Evolutionary conservation across 208 protist species (phyloP).

Genomic region (Phytomonas francai): DNA sequence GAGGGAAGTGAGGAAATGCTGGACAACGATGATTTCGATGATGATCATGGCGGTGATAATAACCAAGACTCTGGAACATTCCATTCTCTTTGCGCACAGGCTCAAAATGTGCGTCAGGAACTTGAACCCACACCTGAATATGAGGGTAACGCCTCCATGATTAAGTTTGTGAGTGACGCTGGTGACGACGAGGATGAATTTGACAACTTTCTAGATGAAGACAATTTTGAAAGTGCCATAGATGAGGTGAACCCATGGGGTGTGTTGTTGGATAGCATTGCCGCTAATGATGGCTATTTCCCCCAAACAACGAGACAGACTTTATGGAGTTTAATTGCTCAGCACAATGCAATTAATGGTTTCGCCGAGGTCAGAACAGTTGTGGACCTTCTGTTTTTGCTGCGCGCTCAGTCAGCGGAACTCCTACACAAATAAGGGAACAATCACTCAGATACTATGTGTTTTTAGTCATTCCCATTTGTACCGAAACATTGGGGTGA

Average conservation of each 20-base stretch:
- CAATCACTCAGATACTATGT: neutral
- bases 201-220: constrained; percentile 66
- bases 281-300: neutral
- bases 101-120: constrained; percentile 25
- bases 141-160: neutral
- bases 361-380: neutral
- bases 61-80: constrained; percentile 20
- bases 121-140: neutral
- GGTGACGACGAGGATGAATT: constrained; percentile 38
- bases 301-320: neutral
- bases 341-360: neutral
- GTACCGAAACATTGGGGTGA: neutral
- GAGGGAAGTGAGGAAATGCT: constrained; percentile 18
- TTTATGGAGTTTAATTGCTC: neutral
- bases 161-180: constrained; percentile 10
- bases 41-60: constrained; percentile 17
- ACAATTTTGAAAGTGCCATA: constrained; percentile 62
- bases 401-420: neutral
- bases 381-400: neutral
- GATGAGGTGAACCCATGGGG: constrained; percentile 60
- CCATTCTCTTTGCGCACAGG: constrained; percentile 23
- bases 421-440: neutral
- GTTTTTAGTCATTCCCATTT: neutral
- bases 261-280: neutral
- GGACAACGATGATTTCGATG: constrained; percentile 20